phyloP scores from a whole-genome alignment of 2,329 filamentous ascomycete genomes.

The Whalleya microplaca region DNA sequence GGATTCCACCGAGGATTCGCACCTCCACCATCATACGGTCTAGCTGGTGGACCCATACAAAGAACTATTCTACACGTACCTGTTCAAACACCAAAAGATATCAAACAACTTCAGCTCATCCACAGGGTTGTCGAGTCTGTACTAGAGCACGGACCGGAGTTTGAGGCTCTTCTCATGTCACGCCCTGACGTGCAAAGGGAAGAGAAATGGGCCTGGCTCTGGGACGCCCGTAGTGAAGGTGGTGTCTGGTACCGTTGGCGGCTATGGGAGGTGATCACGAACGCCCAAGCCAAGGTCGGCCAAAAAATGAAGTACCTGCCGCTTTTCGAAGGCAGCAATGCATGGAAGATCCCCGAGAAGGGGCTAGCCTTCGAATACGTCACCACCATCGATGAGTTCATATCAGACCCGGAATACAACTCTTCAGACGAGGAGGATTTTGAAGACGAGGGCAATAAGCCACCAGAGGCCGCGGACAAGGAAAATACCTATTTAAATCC shows the following conservation, averaged over 20 bases:
- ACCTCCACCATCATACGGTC: slow-evolving; percentile 71
- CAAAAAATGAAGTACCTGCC: slow-evolving; percentile 59
- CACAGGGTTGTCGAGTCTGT: slow-evolving; percentile 86
- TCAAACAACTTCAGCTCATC: slow-evolving; percentile 79
- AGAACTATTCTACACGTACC: slow-evolving; percentile 65
- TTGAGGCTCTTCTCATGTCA: slow-evolving; percentile 91
- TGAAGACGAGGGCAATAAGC: slow-evolving; percentile 59
- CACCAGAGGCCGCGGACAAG: slow-evolving; percentile 43
- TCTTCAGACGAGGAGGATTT: slow-evolving; percentile 82
- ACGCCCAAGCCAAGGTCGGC: slow-evolving; percentile 49
- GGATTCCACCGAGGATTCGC: slow-evolving; percentile 67
- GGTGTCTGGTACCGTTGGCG: slow-evolving; percentile 94
- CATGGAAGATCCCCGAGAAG: slow-evolving; percentile 77
- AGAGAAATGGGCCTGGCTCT: slow-evolving; percentile 93
- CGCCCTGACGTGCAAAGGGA: slow-evolving; percentile 80
- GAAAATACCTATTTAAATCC: slow-evolving; percentile 76
- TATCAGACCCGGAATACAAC: slow-evolving; percentile 83
- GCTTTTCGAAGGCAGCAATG: slow-evolving; percentile 75
- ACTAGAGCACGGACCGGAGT: slow-evolving; percentile 79
- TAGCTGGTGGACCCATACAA: slow-evolving; percentile 46
- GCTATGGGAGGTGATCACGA: slow-evolving; percentile 83
- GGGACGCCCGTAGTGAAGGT: slow-evolving; percentile 77
- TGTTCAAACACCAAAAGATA: slow-evolving; percentile 75
- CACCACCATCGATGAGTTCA: slow-evolving; percentile 75
- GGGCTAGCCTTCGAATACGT: slow-evolving; percentile 80